These are phyloP conservation scores for Paramecium bursaria DNA, from an alignment of 73 alveolate species.

Conservation along the genomic window DNA sequence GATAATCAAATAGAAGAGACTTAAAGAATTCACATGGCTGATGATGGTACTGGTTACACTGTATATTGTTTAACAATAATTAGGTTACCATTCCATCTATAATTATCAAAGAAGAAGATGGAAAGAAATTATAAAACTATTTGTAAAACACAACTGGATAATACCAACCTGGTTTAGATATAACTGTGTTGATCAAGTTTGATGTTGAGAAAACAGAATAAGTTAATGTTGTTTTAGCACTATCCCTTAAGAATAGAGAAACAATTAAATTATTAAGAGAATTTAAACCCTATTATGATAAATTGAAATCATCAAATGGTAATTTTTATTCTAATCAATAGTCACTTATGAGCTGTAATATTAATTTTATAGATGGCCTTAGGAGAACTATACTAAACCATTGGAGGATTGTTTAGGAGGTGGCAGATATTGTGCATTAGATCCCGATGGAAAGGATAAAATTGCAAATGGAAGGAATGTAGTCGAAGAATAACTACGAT, in stretches of 20 bases:
- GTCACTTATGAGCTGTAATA: neutral
- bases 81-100: conserved; percentile 24
- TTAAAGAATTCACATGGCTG: conserved; percentile 73
- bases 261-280: conserved; percentile 50
- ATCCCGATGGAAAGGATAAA: conserved; percentile 52
- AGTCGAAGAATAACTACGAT: conserved; percentile 22
- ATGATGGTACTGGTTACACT: conserved; percentile 76
- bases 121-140: conserved; percentile 2
- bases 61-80: neutral
- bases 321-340: neutral
- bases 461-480: conserved; percentile 7
- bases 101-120: conserved; percentile 16
- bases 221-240: neutral
- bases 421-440: conserved; percentile 42
- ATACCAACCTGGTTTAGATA: neutral
- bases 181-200: conserved; percentile 7
- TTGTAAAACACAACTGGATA: neutral
- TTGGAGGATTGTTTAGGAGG: conserved; percentile 13
- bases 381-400: neutral
- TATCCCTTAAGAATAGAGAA: neutral
- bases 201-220: conserved; percentile 13
- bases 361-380: neutral
- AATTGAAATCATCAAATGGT: neutral
- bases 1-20: conserved; percentile 65
- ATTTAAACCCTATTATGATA: conserved; percentile 28